A percentile compares a stretch with the other conserved stretches of the same genome.
Evolutionary conservation across 2,329 filamentous ascomycete genomes (phyloP).

Genomic region (Xylariaceae sp.): DNA sequence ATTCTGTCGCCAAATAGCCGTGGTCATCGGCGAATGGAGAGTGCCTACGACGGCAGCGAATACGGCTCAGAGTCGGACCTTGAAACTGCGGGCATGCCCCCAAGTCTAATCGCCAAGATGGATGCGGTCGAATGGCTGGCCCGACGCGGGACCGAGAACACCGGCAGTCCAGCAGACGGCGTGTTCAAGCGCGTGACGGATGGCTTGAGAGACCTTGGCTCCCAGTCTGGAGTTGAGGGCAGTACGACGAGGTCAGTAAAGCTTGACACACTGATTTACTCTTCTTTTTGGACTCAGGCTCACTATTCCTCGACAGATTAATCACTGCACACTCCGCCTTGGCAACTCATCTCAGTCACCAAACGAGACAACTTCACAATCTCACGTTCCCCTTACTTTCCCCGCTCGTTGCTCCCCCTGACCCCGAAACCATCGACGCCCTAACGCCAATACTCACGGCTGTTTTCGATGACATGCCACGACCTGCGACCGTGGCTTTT

Average conservation of each 20-base stretch:
- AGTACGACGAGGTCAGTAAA: conserved; percentile 59
- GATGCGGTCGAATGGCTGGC: conserved; percentile 67
- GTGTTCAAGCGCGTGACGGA: conserved; percentile 66
- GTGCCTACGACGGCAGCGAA: conserved; percentile 67
- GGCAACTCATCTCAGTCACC: conserved; percentile 67
- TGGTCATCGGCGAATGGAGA: conserved; percentile 48
- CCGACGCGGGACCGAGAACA: conserved; percentile 59
- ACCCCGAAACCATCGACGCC: conserved; percentile 60
- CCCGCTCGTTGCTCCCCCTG: conserved; percentile 58
- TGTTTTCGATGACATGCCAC: conserved; percentile 62
- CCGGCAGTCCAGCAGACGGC: conserved; percentile 58
- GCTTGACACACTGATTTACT: not conserved
- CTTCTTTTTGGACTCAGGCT: conserved; percentile 2
- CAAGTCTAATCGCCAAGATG: conserved; percentile 62
- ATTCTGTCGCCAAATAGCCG: conserved; percentile 40
- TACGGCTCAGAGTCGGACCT: conserved; percentile 69
- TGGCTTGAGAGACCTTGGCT: conserved; percentile 64
- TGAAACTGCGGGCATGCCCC: conserved; percentile 62
- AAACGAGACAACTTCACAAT: conserved; percentile 69
- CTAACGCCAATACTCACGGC: conserved; percentile 63
- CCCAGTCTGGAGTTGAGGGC: conserved; percentile 66
- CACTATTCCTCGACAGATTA: conserved; percentile 44
- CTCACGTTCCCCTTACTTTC: conserved; percentile 66
- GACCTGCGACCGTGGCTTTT: conserved; percentile 56
- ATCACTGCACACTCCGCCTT: conserved; percentile 71